Percentiles rank a stretch among this genome's conserved stretches.
phyloP scores from a whole-genome alignment of 2,329 filamentous ascomycete species.

The Claviceps purpurea region DNA sequence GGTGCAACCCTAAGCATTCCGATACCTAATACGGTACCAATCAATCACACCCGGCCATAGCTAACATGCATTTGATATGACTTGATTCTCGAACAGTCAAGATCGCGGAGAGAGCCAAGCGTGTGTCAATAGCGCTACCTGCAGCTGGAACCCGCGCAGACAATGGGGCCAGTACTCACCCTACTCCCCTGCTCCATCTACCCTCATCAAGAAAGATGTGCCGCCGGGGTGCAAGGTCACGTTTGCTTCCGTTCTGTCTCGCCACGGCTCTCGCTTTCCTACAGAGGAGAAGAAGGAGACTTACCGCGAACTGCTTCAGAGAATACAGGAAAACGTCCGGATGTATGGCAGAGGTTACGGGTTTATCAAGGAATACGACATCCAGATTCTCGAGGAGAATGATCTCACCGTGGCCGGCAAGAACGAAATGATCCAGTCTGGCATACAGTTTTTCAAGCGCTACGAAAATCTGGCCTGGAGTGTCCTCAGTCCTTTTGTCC shows the following conservation, averaged over 20 bases:
- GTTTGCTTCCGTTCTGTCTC: slow-evolving; percentile 69
- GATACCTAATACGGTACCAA: neutral
- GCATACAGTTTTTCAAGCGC: slow-evolving; percentile 59
- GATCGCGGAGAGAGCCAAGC: slow-evolving; percentile 3
- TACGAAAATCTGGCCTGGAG: slow-evolving; percentile 47
- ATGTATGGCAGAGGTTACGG: slow-evolving; percentile 50
- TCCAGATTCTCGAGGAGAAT: slow-evolving; percentile 51
- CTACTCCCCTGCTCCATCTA: slow-evolving; percentile 62
- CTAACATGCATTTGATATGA: neutral
- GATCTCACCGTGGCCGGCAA: slow-evolving; percentile 55
- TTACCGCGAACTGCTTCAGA: slow-evolving; percentile 51
- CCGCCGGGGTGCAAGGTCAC: slow-evolving; percentile 58
- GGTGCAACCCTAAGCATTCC: no score
- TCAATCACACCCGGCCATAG: neutral
- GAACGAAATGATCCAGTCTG: slow-evolving; percentile 59
- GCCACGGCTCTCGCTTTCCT: slow-evolving; percentile 75
- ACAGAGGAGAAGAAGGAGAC: slow-evolving; percentile 50
- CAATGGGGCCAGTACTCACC: slow-evolving; percentile 87
- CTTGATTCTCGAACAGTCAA: neutral
- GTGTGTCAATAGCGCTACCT: slow-evolving; percentile 18
- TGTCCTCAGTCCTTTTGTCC: slow-evolving; percentile 51
- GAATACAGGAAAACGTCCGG: slow-evolving; percentile 45
- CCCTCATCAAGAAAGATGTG: slow-evolving; percentile 40
- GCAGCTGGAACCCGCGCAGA: slow-evolving; percentile 46
- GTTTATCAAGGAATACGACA: slow-evolving; percentile 61